These are phyloP conservation scores for Neofusicoccum kwambonambiense DNA, from an alignment of 2,329 filamentous ascomycete genomes.

Conservation along the genomic window DNA sequence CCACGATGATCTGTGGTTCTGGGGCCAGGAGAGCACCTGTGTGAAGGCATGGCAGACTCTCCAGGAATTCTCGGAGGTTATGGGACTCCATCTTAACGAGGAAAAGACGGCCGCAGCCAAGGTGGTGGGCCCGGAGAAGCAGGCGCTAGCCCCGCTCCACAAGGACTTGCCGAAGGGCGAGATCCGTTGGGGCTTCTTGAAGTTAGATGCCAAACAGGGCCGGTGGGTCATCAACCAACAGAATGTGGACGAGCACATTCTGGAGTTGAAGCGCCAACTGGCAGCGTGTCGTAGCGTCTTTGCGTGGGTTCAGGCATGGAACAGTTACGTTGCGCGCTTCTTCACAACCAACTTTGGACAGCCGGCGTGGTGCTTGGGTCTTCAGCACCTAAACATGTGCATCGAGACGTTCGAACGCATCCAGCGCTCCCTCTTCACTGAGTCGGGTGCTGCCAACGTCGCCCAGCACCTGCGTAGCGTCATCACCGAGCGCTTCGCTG, in stretches of 20 bases:
- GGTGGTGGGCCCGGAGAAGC: conserved; percentile 33
- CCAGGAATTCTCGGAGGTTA: conserved; percentile 52
- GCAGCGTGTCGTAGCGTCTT: conserved; percentile 56
- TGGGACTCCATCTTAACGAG: conserved; percentile 59
- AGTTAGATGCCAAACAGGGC: conserved; percentile 52
- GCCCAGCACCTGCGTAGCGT: conserved; percentile 50
- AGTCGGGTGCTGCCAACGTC: conserved; percentile 40
- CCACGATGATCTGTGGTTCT: conserved; percentile 68
- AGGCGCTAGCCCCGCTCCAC: conserved; percentile 21
- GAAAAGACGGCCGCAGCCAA: conserved; percentile 57
- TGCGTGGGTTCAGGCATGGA: conserved; percentile 61
- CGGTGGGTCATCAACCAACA: conserved; percentile 60
- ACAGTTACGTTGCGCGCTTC: conserved; percentile 57
- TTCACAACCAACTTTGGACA: conserved; percentile 59
- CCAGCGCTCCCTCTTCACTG: conserved; percentile 51
- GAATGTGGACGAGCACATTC: conserved; percentile 59
- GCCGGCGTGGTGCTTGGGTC: conserved; percentile 55
- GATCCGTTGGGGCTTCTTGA: conserved; percentile 61
- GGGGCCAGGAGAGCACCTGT: conserved; percentile 56
- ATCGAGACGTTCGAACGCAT: conserved; percentile 53
- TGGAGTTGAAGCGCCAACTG: conserved; percentile 60
- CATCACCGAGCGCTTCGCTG: conserved; percentile 42
- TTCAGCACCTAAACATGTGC: conserved; percentile 56
- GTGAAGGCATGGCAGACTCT: conserved; percentile 61
- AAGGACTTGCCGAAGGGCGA: conserved; percentile 50